Conservation (phyloP, 768 basidiomycete species). For the Tricholoma flavovirens region DNA sequence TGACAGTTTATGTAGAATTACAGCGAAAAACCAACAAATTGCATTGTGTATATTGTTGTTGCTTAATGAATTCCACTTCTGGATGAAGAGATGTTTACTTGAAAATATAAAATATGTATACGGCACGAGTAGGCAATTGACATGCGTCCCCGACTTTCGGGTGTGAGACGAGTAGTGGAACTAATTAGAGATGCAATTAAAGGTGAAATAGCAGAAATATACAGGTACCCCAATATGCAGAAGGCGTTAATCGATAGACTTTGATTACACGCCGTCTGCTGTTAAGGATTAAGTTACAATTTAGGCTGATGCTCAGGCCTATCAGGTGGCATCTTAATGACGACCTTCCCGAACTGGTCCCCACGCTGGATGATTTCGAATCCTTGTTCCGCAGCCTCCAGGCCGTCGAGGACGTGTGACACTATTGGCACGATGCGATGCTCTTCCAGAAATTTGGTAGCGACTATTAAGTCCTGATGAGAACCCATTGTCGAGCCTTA, state of each 20-base stretch:
- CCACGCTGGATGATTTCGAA: slow-evolving; percentile 62
- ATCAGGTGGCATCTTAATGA: slow-evolving; percentile 38
- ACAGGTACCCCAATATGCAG: too few species aligned
- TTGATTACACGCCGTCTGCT: not conserved
- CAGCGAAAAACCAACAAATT: too few species aligned
- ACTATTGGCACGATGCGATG: slow-evolving; percentile 68
- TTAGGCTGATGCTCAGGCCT: not conserved
- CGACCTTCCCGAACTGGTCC: slow-evolving; percentile 75
- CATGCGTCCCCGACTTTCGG: too few species aligned
- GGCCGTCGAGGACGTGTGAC: slow-evolving; percentile 62
- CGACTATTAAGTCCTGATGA: slow-evolving; percentile 62
- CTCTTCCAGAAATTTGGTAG: slow-evolving; percentile 61
- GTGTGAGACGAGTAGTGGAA: too few species aligned
- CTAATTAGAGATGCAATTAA: too few species aligned
- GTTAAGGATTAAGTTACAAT: not conserved
- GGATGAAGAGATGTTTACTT: too few species aligned
- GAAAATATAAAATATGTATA: too few species aligned
- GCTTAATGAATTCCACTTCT: too few species aligned
- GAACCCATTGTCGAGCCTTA: slow-evolving; percentile 85
- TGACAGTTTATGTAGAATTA: too few species aligned
- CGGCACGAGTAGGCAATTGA: too few species aligned
- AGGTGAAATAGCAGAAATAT: too few species aligned
- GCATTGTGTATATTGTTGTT: too few species aligned
- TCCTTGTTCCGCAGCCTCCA: slow-evolving; percentile 58
- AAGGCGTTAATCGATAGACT: not conserved